A percentile compares a stretch with the other conserved stretches of the same genome.
phyloP scores from a whole-genome alignment of 805 yeast genomes.

The Saccharomycopsis sp. region DNA sequence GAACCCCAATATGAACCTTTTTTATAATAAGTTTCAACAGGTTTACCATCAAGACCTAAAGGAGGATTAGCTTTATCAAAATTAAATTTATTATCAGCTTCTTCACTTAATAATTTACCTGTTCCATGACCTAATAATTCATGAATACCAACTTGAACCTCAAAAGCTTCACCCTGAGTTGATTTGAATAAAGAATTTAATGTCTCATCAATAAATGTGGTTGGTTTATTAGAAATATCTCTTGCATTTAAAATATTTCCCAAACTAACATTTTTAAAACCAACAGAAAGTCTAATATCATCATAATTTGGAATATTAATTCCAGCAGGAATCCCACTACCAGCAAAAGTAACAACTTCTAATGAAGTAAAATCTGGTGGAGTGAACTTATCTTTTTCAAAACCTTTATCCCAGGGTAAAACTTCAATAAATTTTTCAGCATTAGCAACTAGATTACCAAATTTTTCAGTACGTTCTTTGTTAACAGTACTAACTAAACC shows the following conservation, averaged over 20 bases:
- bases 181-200: constrained; percentile 52
- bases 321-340: constrained; percentile 88
- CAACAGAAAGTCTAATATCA: constrained; percentile 72
- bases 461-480: constrained; percentile 75
- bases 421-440: constrained; percentile 55
- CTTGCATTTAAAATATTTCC: constrained; percentile 78
- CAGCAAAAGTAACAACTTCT: constrained; percentile 83
- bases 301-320: constrained; percentile 90
- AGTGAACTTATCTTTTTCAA: constrained; percentile 75
- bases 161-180: constrained; percentile 75
- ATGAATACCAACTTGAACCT: constrained; percentile 90
- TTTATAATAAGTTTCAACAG: constrained; percentile 59
- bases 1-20: constrained; percentile 89
- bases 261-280: constrained; percentile 82
- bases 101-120: constrained; percentile 64
- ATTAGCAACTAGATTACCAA: constrained; percentile 52
- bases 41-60: constrained; percentile 45
- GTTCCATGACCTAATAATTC: constrained; percentile 88
- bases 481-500: constrained; percentile 85
- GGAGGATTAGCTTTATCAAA: constrained; percentile 61
- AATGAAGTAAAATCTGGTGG: constrained; percentile 90
- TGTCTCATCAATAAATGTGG: constrained; percentile 49
- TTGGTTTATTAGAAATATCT: constrained; percentile 54
- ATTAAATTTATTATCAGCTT: constrained; percentile 54
- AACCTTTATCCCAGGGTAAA: constrained; percentile 70